Conservation (phyloP, 495 filamentous ascomycete species). For the Lichina pygmaea region DNA sequence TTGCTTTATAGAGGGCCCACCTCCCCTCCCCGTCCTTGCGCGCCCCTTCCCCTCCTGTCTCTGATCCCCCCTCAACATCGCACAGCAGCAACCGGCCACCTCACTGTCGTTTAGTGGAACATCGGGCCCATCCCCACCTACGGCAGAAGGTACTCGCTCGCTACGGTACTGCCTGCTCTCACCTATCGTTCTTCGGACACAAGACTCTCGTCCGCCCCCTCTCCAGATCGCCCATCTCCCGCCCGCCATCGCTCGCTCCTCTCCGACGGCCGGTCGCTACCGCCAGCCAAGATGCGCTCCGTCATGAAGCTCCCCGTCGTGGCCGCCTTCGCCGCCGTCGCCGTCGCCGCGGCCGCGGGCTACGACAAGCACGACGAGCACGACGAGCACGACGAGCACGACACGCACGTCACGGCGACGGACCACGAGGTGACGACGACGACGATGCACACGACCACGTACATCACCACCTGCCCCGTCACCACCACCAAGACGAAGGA, state of each 20-base stretch:
- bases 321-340: conserved; percentile 7
- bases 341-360: conserved; percentile 5
- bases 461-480: conserved; percentile 5
- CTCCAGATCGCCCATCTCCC: not conserved
- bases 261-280: not conserved
- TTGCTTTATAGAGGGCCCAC: not conserved
- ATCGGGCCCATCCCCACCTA: not conserved
- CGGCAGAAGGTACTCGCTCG: conserved; percentile 10
- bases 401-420: conserved; percentile 8
- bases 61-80: not conserved
- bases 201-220: conserved; percentile 4
- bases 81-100: not conserved
- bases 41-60: not conserved
- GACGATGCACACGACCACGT: conserved; percentile 2
- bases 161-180: conserved; percentile 10
- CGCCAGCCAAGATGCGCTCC: not conserved
- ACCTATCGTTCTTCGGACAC: conserved; percentile 4
- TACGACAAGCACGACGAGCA: conserved; percentile 2
- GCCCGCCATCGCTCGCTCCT: not conserved
- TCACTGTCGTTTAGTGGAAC: not conserved
- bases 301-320: conserved; percentile 7
- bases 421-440: not conserved
- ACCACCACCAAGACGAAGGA: conserved; percentile 7
- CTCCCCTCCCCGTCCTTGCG: not conserved
- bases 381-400: conserved; percentile 5